Evolutionary conservation across 192 early-diverging fungal genomes (phyloP).

Genomic region (Paraglomus brasilianum): DNA sequence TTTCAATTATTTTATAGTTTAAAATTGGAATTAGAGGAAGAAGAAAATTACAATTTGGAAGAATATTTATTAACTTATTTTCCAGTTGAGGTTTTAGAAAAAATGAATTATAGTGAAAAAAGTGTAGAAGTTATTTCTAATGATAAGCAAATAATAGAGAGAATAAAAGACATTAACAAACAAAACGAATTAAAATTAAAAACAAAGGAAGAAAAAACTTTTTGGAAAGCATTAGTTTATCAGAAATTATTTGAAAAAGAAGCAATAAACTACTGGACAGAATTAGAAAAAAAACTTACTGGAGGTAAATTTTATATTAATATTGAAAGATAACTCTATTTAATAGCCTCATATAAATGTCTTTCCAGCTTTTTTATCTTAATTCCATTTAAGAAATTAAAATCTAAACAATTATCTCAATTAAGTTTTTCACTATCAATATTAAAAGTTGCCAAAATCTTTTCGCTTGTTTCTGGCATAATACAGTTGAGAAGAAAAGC

Average conservation of each 20-base stretch:
- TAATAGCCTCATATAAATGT: too few species aligned
- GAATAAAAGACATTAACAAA: not conserved
- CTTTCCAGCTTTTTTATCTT: too few species aligned
- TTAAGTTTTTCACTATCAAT: not conserved
- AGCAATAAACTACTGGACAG: not conserved
- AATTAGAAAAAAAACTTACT: not conserved
- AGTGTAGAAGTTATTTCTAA: not conserved
- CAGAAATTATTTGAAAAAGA: not conserved
- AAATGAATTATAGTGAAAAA: not conserved
- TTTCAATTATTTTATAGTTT: not conserved
- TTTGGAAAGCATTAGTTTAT: not conserved
- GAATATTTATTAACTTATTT: not conserved
- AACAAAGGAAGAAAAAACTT: not conserved
- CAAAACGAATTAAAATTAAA: not conserved
- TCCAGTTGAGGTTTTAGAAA: not conserved
- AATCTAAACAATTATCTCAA: not conserved
- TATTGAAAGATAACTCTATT: too few species aligned
- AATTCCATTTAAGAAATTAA: not conserved
- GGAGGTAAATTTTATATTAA: not conserved
- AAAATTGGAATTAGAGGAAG: not conserved
- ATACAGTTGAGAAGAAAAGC: constrained; percentile 5
- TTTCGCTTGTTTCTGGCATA: not conserved
- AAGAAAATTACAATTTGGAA: not conserved
- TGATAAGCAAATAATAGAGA: not conserved
- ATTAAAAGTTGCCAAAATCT: not conserved